Base-by-base conservation (phyloP, 352 stramenopile genomes). In the Globisporangium perplexum region DNA sequence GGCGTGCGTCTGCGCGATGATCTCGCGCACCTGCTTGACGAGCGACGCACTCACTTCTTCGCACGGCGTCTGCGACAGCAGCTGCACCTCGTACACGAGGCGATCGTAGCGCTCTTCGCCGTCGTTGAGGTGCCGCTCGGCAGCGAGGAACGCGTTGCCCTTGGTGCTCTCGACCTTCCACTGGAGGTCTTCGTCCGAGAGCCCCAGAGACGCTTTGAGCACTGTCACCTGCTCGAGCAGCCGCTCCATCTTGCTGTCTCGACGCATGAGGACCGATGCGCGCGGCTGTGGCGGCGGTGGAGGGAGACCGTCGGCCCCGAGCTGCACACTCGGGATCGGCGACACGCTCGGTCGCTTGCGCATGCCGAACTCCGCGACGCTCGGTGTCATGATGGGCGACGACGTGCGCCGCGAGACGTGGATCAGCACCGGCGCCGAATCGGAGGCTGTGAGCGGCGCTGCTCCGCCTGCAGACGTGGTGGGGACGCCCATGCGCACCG, bases 91-190 rank as follows among this genome's bases (percentile, higher is more conserved):
- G 47, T 84, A 90, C 26, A 72, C 55, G 6, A 92, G 58, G 0
- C 81, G 72, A 48, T 88, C 77, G 42, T 88, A 90, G 14, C 70
- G 70, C 56, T 89, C 81, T 44, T 92, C 81, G 23, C 74, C 72
- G 14, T 72, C 66, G 41, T 49, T 54, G 20, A 88, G 53, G 30
- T 84, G 73, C 0, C 60, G 57, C 53, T 88, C 79, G 1, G 78
- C 78, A 22, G 76, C 71, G 2, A 87, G 51, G 59, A 83, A 92
- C 15, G 77, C 77, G 42, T 92, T 91, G 2, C 76, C 76, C 45
- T 87, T 84, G 20, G 77, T 58, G 47, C 74, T 88, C 47, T 92
- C 78, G 26, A 92, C 74, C 55, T 87, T 86, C 81, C 78, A 92
- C 44, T 84, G 67, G 28, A 91, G 65, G 20, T 91, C 81, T 63